Percentiles rank a stretch among this genome's conserved stretches.
Conservation (phyloP, 495 filamentous ascomycete species). For the Mycothermus thermophilus region DNA sequence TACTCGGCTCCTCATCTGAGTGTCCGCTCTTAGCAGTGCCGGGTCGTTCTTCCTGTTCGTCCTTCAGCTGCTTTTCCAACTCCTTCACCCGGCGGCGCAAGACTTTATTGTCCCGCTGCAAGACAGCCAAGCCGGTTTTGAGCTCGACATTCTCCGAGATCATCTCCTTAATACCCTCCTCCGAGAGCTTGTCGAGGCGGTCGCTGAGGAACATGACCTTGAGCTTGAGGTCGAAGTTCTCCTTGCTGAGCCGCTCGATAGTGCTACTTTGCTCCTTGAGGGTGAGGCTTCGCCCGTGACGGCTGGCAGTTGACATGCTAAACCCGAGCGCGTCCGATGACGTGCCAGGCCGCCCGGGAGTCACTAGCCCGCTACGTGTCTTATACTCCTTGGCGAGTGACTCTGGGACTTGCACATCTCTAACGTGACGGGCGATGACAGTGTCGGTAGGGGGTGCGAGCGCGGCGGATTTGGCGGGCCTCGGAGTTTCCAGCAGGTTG, state of each 20-base stretch:
- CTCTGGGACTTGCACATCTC: conserved; percentile 79
- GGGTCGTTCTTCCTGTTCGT: conserved; percentile 49
- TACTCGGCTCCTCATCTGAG: conserved; percentile 37
- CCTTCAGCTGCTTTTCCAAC: conserved; percentile 70
- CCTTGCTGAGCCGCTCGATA: conserved; percentile 87
- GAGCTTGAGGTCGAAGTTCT: conserved; percentile 95
- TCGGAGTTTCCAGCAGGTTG: conserved; percentile 29
- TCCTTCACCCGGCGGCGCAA: conserved; percentile 67
- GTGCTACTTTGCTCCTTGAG: conserved; percentile 94
- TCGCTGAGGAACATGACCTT: conserved; percentile 95
- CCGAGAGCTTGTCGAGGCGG: conserved; percentile 79
- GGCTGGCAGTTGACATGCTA: conserved; percentile 34
- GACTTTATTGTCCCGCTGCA: conserved; percentile 76
- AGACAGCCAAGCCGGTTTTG: conserved; percentile 72
- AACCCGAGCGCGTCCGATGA: conserved; percentile 30
- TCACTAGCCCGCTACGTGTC: conserved; percentile 38
- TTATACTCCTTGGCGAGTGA: conserved; percentile 76
- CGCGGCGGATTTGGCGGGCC: conserved; percentile 31
- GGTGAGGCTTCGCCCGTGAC: conserved; percentile 67
- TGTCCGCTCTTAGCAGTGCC: conserved; percentile 37
- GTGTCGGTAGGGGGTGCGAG: conserved; percentile 65
- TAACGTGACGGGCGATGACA: conserved; percentile 71
- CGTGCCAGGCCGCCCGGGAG: conserved; percentile 41
- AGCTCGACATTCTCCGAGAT: conserved; percentile 93
- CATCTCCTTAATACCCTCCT: conserved; percentile 94